These are phyloP conservation scores for Herpetomonas tarakana DNA, from an alignment of 208 protist genomes.

Conservation along the genomic window DNA sequence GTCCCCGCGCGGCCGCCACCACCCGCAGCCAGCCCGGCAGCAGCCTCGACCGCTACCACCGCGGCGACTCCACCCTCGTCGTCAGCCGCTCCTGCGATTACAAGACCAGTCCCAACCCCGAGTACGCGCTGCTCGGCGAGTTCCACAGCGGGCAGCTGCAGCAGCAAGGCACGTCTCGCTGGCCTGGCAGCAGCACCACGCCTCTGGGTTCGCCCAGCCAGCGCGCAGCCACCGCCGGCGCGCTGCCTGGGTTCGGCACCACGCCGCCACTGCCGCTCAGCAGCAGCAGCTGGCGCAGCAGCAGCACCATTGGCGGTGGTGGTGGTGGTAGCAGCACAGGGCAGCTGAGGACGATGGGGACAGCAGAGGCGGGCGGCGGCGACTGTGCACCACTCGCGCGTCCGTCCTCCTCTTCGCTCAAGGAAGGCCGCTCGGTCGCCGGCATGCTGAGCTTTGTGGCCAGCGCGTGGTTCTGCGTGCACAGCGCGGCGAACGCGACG, in stretches of 20 bases:
- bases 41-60: conserved; percentile 13
- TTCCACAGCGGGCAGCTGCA: conserved; percentile 6
- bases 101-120: conserved; percentile 25
- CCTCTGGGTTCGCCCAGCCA: neutral
- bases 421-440: too few species aligned
- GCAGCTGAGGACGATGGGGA: too few species aligned
- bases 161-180: neutral
- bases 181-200: neutral
- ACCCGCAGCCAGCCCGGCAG: conserved; percentile 11
- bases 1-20: neutral
- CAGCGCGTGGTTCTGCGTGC: conserved; percentile 48
- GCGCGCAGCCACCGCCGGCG: neutral
- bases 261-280: neutral
- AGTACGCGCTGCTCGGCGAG: conserved; percentile 15
- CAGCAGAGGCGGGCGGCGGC: too few species aligned
- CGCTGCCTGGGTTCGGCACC: neutral
- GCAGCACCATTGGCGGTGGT: too few species aligned
- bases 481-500: conserved; percentile 23
- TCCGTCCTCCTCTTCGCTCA: too few species aligned
- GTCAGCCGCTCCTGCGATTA: conserved; percentile 30
- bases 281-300: neutral
- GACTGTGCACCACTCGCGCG: too few species aligned
- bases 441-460: neutral
- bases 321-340: too few species aligned
- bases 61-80: conserved; percentile 17